These are phyloP conservation scores for Diplodia seriata DNA, from an alignment of 2,329 filamentous ascomycete species.

Conservation along the genomic window DNA sequence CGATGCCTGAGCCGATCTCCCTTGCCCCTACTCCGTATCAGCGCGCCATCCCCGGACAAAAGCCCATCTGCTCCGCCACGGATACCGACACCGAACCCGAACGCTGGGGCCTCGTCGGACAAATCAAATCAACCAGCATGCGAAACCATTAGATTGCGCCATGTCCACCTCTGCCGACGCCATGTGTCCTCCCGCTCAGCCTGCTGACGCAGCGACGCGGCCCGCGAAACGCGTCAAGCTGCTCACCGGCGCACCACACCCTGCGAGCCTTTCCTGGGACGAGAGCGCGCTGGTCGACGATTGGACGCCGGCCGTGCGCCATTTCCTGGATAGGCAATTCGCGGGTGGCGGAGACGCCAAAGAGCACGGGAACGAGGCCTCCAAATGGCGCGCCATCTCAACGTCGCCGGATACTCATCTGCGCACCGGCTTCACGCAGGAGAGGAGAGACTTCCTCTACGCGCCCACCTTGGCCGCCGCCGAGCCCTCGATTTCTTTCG, in stretches of 20 bases:
- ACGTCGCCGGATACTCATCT: not conserved
- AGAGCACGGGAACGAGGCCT: not conserved
- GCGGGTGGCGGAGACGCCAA: not conserved
- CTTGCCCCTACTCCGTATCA: slow-evolving; percentile 11
- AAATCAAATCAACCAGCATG: not conserved
- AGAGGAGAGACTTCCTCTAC: slow-evolving; percentile 11
- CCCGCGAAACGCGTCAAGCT: slow-evolving; percentile 51
- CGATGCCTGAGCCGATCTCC: slow-evolving; percentile 19
- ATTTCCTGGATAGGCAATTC: slow-evolving; percentile 46
- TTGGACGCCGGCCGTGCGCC: slow-evolving; percentile 53
- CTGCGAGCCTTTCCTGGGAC: slow-evolving; percentile 62
- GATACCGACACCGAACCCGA: slow-evolving; percentile 10
- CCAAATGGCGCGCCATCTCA: slow-evolving; percentile 19
- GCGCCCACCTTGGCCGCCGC: not conserved
- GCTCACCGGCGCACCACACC: slow-evolving; percentile 67
- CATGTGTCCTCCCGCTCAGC: not conserved
- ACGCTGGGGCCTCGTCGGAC: not conserved
- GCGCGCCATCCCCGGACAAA: not conserved
- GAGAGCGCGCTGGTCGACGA: slow-evolving; percentile 57
- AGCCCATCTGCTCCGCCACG: not conserved
- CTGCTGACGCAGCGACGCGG: not conserved
- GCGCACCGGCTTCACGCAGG: slow-evolving; percentile 26
- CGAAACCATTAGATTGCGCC: slow-evolving; percentile 4
- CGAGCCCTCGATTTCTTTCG: not conserved
- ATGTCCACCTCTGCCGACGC: slow-evolving; percentile 14